Evolutionary conservation across 176 grass and related monocot genomes (phyloP).

Genomic region (Alloteropsis semialata): DNA sequence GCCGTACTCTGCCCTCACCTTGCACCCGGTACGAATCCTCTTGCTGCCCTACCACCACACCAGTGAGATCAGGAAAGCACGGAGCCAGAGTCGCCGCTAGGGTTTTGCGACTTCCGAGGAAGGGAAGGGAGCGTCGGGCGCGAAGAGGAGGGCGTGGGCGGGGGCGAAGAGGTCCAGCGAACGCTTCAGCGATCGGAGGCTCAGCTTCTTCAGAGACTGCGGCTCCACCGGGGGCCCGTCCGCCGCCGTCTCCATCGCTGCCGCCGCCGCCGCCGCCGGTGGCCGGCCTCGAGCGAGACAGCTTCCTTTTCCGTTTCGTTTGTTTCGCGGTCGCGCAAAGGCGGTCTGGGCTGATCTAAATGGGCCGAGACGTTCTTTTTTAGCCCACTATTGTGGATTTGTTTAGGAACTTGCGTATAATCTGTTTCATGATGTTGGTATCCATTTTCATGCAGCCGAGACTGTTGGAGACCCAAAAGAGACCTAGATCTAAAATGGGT

Average conservation of each 20-base stretch:
- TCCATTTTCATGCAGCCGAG: too few relatives aligned
- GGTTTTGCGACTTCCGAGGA: background rate
- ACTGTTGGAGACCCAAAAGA: too few relatives aligned
- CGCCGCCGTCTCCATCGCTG: conserved; percentile 15
- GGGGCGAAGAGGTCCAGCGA: conserved; percentile 72
- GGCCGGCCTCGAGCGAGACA: too few relatives aligned
- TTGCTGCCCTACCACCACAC: conserved; percentile 47
- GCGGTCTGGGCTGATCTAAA: too few relatives aligned
- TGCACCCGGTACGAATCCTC: conserved; percentile 62
- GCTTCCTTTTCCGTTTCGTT: too few relatives aligned
- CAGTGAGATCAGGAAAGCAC: background rate
- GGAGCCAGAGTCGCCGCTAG: conserved; percentile 20
- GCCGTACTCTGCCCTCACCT: conserved; percentile 71
- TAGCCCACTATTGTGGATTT: too few relatives aligned
- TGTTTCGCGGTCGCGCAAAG: too few relatives aligned
- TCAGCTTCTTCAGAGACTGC: conserved; percentile 91
- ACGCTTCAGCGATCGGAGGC: conserved; percentile 73
- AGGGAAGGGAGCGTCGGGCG: conserved; percentile 24
- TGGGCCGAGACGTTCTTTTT: too few relatives aligned
- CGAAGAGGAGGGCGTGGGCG: conserved; percentile 36
- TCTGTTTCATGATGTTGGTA: too few relatives aligned
- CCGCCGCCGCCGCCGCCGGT: background rate
- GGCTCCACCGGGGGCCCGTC: conserved; percentile 59
- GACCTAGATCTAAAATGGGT: too few relatives aligned
- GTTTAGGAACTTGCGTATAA: too few relatives aligned